Percentiles rank a stretch among this genome's conserved stretches.
Evolutionary conservation across 2,329 filamentous ascomycete species (phyloP).

Genomic region (Penicillium carneum): DNA sequence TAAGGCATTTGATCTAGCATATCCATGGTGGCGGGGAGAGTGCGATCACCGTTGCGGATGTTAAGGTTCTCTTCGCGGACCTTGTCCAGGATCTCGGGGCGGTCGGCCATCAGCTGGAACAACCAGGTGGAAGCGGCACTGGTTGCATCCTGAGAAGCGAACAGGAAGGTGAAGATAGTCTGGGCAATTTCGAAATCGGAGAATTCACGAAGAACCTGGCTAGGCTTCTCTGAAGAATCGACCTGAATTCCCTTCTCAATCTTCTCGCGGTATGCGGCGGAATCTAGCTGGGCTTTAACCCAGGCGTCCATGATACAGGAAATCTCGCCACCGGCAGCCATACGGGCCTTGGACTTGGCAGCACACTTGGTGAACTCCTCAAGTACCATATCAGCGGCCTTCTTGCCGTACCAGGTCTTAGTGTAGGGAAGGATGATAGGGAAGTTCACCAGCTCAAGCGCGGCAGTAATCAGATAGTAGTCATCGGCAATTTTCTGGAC

Average conservation of each 20-base stretch:
- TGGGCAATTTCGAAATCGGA: slow-evolving; percentile 89
- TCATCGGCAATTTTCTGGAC: slow-evolving; percentile 95
- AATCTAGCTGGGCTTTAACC: slow-evolving; percentile 87
- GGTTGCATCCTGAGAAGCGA: slow-evolving; percentile 96
- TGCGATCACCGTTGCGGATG: slow-evolving; percentile 75
- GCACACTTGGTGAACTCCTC: slow-evolving; percentile 89
- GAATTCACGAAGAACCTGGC: slow-evolving; percentile 83
- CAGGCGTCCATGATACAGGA: slow-evolving; percentile 96
- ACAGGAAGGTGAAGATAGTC: slow-evolving; percentile 94
- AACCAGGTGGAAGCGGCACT: slow-evolving; percentile 93
- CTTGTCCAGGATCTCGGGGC: slow-evolving; percentile 88
- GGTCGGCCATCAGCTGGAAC: slow-evolving; percentile 91
- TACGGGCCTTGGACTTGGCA: slow-evolving; percentile 89
- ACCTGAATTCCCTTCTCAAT: slow-evolving; percentile 74
- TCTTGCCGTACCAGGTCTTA: slow-evolving; percentile 97
- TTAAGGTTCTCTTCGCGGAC: slow-evolving; percentile 88
- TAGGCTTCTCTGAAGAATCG: slow-evolving; percentile 78
- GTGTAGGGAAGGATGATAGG: slow-evolving; percentile 94
- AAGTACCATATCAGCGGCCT: slow-evolving; percentile 89
- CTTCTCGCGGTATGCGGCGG: slow-evolving; percentile 79
- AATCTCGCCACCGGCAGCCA: slow-evolving; percentile 84
- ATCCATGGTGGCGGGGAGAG: slow-evolving; percentile 77
- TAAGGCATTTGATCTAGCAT: slow-evolving; percentile 87
- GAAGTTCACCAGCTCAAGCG: slow-evolving; percentile 96
- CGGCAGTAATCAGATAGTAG: slow-evolving; percentile 95